Percentiles rank a stretch among this genome's conserved stretches.
phyloP scores from a whole-genome alignment of 768 basidiomycete species.

The Harrya chromipes region DNA sequence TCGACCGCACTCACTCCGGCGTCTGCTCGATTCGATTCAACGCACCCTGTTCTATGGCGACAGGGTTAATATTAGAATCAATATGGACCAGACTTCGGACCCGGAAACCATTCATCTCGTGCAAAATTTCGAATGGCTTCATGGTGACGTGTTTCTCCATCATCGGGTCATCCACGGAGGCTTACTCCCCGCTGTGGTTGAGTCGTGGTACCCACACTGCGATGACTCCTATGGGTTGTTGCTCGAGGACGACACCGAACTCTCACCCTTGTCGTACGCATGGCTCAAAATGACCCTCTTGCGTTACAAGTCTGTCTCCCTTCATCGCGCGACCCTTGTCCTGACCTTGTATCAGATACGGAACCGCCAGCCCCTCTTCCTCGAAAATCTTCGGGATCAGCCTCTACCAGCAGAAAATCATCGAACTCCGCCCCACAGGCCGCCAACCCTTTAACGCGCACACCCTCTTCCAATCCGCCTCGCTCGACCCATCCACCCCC shows the following conservation, averaged over 20 bases:
- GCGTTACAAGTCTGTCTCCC: conserved; percentile 55
- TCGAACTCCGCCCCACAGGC: conserved; percentile 69
- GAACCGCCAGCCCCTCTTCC: conserved; percentile 37
- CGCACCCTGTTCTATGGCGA: conserved; percentile 67
- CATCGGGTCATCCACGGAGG: conserved; percentile 79
- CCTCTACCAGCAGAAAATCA: conserved; percentile 81
- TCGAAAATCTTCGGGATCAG: conserved; percentile 72
- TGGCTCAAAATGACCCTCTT: conserved; percentile 82
- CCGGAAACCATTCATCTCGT: conserved; percentile 52
- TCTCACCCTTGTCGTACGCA: conserved; percentile 81
- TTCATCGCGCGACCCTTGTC: neutral
- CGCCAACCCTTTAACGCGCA: conserved; percentile 68
- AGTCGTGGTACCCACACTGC: conserved; percentile 81
- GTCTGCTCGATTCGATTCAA: conserved; percentile 62
- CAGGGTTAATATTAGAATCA: conserved; percentile 57
- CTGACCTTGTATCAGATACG: conserved; percentile 47
- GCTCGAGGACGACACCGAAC: conserved; percentile 83
- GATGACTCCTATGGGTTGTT: conserved; percentile 76
- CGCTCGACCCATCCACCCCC: conserved; percentile 52
- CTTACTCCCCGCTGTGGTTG: conserved; percentile 77
- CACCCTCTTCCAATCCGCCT: conserved; percentile 45
- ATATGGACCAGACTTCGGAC: conserved; percentile 76
- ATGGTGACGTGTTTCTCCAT: conserved; percentile 58
- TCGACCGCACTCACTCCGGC: conserved; percentile 64
- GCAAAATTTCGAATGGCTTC: conserved; percentile 52